phyloP scores from a whole-genome alignment of 805 yeast genomes.

The Saccharomycopsis sp. region DNA sequence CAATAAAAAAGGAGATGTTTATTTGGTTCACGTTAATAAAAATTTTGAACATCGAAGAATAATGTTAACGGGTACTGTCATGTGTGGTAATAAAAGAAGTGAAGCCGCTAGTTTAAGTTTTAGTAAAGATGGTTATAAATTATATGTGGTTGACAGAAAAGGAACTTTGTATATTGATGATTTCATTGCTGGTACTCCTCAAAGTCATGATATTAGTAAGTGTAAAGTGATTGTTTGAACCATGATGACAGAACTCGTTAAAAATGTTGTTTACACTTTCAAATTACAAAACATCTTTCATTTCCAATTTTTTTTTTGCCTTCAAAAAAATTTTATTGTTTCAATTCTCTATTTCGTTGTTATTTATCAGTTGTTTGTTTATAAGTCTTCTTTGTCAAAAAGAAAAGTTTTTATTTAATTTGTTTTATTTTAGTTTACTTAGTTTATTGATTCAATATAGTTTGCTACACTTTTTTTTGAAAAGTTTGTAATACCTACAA shows the following conservation, averaged over 20 bases:
- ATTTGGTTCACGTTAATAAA: conserved; percentile 40
- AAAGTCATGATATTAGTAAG: conserved; percentile 49
- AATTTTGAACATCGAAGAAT: conserved; percentile 40
- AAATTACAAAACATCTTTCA: conserved; percentile 1
- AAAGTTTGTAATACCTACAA: too few species aligned
- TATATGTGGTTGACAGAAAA: conserved; percentile 69
- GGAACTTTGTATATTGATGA: conserved; percentile 75
- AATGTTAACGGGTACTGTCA: conserved; percentile 65
- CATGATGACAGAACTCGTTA: background rate
- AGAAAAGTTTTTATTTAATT: too few species aligned
- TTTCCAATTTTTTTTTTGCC: background rate
- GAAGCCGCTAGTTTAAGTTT: conserved; percentile 76
- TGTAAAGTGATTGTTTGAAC: conserved; percentile 10
- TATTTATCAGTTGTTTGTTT: too few species aligned
- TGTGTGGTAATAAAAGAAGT: conserved; percentile 57
- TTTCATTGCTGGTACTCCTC: conserved; percentile 79
- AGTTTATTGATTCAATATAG: too few species aligned
- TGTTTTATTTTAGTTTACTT: too few species aligned
- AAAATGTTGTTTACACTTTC: background rate
- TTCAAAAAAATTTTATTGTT: background rate
- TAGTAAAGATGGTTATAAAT: conserved; percentile 71
- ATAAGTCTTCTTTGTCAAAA: too few species aligned
- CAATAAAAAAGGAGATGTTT: conserved; percentile 70
- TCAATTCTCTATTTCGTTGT: background rate
- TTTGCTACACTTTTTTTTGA: too few species aligned